Evolutionary conservation across 768 basidiomycete species (phyloP), one percentile per base, ranked within the genome.

Genomic region (Rhizopogon sp.): DNA sequence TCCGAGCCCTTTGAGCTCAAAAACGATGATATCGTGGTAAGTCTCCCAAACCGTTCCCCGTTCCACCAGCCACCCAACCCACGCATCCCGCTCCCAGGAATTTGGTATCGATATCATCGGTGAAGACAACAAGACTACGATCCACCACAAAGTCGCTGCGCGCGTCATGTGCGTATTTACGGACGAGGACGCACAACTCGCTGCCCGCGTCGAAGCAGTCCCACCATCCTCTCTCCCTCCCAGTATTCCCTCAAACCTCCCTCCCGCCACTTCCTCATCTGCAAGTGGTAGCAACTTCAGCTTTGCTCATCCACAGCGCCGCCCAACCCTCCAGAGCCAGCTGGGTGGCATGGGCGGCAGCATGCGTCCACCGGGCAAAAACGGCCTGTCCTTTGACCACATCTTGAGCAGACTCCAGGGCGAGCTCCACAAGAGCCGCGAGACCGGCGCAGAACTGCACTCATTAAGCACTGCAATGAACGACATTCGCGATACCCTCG

Each of bases 71-170:
- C 49, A 25, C 53, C 37, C 39, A 55, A 42, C 51, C 31, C 20
- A 50, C 52, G 60, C 54, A 56, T 42, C 53, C 54, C 7, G 33
- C 33, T 53, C 39, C 5, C 54, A 96, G 94, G 95, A 98, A 86
- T 98, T 97, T 69, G 97, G 97, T 54, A 99, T 98, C 64, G 97
- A 98, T 74, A 99, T 99, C 58, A 91, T 97, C 52, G 90, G 92
- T 58, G 97, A 99, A 65, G 97, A 99, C 76, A 97, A 95, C 78
- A 91, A 91, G 72, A 95, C 92, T 2, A 94, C 98, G 55, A 87
- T 98, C 47, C 97, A 99, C 72, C 95, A 98, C 75, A 98, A 99
- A 71, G 97, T 98, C 52, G 93, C 97, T 9, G 94, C 96, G 4
- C 89, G 92, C 29, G 93, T 94, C 37, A 81, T 91, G 52, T 94